Evolutionary conservation across 345 rosid species (phyloP).

Genomic region (Luvunga scandens): DNA sequence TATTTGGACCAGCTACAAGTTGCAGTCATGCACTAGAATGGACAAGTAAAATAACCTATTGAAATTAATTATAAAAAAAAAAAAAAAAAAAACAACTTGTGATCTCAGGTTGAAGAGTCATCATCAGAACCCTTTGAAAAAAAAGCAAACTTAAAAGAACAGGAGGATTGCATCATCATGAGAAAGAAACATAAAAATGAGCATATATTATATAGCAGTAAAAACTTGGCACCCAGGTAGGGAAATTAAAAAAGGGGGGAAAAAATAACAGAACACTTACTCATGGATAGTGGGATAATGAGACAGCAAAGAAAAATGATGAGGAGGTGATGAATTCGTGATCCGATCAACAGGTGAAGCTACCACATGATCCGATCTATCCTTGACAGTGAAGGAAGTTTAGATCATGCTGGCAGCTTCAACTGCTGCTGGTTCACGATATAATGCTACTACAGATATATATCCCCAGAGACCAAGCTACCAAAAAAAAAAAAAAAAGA

Average conservation of each 20-base stretch:
- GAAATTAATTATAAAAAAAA: too few relatives aligned
- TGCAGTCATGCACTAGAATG: neutral
- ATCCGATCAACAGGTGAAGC: slow-evolving; percentile 50
- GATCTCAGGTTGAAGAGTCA: too few relatives aligned
- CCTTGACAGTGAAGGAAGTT: slow-evolving; percentile 29
- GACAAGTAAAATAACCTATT: neutral
- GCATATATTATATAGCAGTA: neutral
- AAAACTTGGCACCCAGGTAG: neutral
- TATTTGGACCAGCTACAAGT: neutral
- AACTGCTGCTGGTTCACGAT: slow-evolving; percentile 36
- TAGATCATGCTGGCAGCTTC: slow-evolving; percentile 68
- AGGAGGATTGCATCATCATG: neutral
- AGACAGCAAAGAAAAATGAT: neutral
- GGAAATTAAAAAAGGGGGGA: neutral
- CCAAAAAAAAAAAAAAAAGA: neutral
- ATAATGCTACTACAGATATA: too few relatives aligned
- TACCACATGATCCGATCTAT: slow-evolving; percentile 47
- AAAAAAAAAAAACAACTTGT: too few relatives aligned
- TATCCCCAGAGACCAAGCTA: neutral
- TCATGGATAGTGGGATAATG: neutral
- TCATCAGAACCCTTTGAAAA: too few relatives aligned
- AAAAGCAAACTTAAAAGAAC: too few relatives aligned
- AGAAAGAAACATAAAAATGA: neutral
- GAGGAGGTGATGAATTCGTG: slow-evolving; percentile 15
- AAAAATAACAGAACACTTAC: neutral